phyloP scores from a whole-genome alignment of 768 basidiomycete genomes.

The Suillus subaureus region DNA sequence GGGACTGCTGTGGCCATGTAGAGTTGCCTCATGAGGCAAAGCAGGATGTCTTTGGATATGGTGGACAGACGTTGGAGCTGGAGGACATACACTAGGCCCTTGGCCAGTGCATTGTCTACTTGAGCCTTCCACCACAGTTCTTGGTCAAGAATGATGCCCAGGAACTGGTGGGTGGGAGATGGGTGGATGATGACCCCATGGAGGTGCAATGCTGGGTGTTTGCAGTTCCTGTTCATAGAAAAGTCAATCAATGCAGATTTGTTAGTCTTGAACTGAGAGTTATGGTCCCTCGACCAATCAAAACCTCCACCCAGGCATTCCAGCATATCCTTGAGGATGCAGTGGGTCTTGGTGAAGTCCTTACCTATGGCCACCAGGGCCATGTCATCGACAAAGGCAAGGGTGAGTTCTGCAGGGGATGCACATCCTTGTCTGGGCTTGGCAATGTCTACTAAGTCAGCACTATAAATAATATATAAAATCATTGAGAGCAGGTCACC shows the following conservation, averaged over 20 bases:
- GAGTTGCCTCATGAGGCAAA: conserved; percentile 21
- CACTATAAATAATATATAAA: conserved; percentile 35
- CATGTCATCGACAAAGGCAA: conserved; percentile 35
- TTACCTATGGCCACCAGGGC: conserved; percentile 27
- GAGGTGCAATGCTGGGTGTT: too few species aligned
- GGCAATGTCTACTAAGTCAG: conserved; percentile 19
- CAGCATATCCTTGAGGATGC: conserved; percentile 29
- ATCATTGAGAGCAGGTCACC: conserved; percentile 35
- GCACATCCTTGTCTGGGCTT: neutral
- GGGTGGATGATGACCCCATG: neutral
- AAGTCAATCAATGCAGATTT: conserved; percentile 14
- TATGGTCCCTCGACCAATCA: conserved; percentile 22
- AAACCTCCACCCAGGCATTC: conserved; percentile 12
- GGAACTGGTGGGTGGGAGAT: conserved; percentile 21
- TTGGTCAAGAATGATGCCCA: conserved; percentile 30
- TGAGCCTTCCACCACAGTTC: conserved; percentile 20
- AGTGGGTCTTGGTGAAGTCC: conserved; percentile 23
- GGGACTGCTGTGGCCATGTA: conserved; percentile 31
- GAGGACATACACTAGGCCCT: neutral
- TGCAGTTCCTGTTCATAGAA: neutral
- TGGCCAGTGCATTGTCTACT: conserved; percentile 12
- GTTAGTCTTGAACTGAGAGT: conserved; percentile 15
- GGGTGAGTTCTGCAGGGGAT: conserved; percentile 14
- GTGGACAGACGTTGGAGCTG: conserved; percentile 14
- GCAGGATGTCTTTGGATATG: conserved; percentile 17